These are phyloP conservation scores for Xylaria sp. DNA, from an alignment of 2,329 filamentous ascomycete genomes.

Conservation along the genomic window DNA sequence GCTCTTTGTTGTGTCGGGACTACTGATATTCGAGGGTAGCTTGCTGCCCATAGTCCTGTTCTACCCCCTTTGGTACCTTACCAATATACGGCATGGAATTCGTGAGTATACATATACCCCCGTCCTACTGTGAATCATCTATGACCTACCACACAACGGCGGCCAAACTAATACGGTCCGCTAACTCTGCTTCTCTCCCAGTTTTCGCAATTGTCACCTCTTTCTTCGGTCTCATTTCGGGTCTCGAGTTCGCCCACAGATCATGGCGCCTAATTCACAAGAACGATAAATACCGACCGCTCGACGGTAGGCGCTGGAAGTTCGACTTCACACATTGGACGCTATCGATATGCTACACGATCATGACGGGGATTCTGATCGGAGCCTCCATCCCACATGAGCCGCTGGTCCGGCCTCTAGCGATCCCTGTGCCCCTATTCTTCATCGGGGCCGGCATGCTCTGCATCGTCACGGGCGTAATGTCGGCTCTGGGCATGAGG, in stretches of 20 bases:
- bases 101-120: constrained; percentile 39
- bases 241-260: constrained; percentile 57
- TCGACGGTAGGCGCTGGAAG: constrained; percentile 55
- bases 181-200: constrained; percentile 27
- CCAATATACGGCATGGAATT: constrained; percentile 45
- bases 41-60: constrained; percentile 59
- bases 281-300: constrained; percentile 55
- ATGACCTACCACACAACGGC: no score
- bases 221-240: constrained; percentile 61
- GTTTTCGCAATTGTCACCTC: constrained; percentile 60
- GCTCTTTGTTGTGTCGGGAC: constrained; percentile 52
- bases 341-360: constrained; percentile 53
- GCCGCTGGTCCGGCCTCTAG: constrained; percentile 55
- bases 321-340: constrained; percentile 57
- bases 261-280: constrained; percentile 55
- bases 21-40: constrained; percentile 54
- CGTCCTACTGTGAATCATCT: no score
- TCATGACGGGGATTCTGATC: constrained; percentile 57
- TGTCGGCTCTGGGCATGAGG: constrained; percentile 42
- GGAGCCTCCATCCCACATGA: constrained; percentile 57
- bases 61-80: constrained; percentile 53
- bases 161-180: no score
- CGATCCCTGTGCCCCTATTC: constrained; percentile 58
- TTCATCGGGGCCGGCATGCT: constrained; percentile 54
- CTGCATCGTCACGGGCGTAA: constrained; percentile 48